phyloP scores from a whole-genome alignment of 805 yeast genomes.

The Lipomyces oligophaga region DNA sequence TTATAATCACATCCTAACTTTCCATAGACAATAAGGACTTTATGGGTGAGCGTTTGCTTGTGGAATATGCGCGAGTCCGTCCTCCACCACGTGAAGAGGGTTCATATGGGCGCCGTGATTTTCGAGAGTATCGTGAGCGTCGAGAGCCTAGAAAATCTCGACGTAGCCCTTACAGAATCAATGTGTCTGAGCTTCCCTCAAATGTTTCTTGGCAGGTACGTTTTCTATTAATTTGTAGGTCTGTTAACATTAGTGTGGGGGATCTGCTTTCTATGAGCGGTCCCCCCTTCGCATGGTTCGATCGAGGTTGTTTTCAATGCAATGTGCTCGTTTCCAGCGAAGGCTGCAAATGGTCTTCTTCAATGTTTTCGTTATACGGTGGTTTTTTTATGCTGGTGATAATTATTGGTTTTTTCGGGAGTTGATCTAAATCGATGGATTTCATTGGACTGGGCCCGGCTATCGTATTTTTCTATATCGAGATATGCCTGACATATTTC shows the following conservation, averaged over 20 bases:
- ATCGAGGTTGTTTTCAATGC: constrained; percentile 1
- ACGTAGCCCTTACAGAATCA: constrained; percentile 32
- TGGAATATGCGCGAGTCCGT: constrained; percentile 38
- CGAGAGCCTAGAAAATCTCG: constrained; percentile 30
- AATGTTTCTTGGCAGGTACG: constrained; percentile 36
- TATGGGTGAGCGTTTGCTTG: constrained; percentile 37
- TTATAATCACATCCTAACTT: background rate
- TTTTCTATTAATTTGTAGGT: background rate
- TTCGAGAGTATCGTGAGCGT: constrained; percentile 24
- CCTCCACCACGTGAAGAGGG: constrained; percentile 35
- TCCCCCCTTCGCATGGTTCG: constrained; percentile 6
- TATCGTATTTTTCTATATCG: too few species aligned
- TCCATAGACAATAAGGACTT: constrained; percentile 34
- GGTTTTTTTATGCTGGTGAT: background rate
- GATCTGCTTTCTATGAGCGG: too few species aligned
- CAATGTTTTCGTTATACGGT: background rate
- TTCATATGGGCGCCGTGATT: constrained; percentile 13
- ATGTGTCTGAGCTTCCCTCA: constrained; percentile 31
- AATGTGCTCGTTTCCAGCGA: background rate
- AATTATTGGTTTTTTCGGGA: background rate
- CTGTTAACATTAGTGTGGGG: too few species aligned
- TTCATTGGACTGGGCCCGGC: too few species aligned
- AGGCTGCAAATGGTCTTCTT: too few species aligned
- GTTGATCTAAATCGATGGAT: too few species aligned
- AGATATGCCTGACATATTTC: too few species aligned